Base-by-base conservation (phyloP, 768 basidiomycete species). In the Suillus discolor region DNA sequence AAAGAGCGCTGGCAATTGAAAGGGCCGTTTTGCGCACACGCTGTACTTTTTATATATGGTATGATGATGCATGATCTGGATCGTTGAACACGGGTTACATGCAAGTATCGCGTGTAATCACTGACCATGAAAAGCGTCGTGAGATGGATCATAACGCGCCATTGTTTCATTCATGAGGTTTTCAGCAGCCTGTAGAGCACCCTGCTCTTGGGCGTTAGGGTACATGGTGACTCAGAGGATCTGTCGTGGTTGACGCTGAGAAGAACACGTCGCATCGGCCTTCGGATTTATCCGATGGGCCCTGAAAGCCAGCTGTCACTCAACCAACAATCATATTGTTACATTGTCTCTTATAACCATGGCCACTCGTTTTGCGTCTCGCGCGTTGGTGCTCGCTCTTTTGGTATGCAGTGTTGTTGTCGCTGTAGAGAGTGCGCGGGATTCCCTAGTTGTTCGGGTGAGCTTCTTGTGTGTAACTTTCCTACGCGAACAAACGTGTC, bases 1-100 rank as follows among this genome's bases (percentile, higher is more conserved):
- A 67, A 38, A 85, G 69, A 15, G 82, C 78, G 18, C 78, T 78
- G 13, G 93, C 94, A 47, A 96, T 81, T 8, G 82, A 75, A 34
- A 96, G 71, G 2, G 94, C 92, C 1, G 91, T 92, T 70, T 83
- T 87, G 62, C 94, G 81, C 34, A 97, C 94, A 67, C 95, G 89
- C 69, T 90, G 83, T 12, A 96, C 94, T 95, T 72, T 65, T 53
- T 41, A 38, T n/a, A 42, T 20, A 15, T n/a, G 45, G 49, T 42
- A 54, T 28, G 28, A 55, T 34, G 8, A 20, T 34, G 31, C 31
- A 34, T 20, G 57, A 23, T 25, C 18, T 47, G 39, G 42, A 57
- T 15, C 41, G 36, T 63, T 57, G 47, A 62, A 61, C 63, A 34
- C 42, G 55, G 16, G 18, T 38, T 23, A 15, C 42, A 66, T 54